Conservation (phyloP, 2,329 filamentous ascomycete species). For the Pseudogymnoascus sp. region DNA sequence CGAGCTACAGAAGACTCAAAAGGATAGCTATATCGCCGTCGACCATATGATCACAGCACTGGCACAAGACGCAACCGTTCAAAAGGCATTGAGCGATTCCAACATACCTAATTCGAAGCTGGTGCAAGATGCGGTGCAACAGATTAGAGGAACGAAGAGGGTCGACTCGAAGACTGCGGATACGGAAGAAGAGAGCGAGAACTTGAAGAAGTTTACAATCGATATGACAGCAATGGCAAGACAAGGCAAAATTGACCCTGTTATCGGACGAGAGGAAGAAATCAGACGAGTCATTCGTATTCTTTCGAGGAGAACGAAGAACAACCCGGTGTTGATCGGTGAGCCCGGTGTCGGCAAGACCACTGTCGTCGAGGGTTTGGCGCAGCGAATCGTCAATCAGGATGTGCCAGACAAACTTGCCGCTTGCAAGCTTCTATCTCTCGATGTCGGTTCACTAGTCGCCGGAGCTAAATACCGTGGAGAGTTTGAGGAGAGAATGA, state of each 20-base stretch:
- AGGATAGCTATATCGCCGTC: conserved; percentile 88
- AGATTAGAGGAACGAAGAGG: conserved; percentile 84
- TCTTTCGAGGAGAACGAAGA: conserved; percentile 88
- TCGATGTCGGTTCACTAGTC: conserved; percentile 91
- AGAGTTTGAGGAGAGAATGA: conserved; percentile 99
- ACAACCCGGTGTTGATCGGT: conserved; percentile 96
- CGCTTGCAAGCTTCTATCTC: conserved; percentile 84
- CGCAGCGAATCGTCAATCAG: conserved; percentile 89
- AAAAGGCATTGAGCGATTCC: conserved; percentile 69
- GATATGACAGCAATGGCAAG: conserved; percentile 96
- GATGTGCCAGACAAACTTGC: conserved; percentile 95
- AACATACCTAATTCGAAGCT: conserved; percentile 90
- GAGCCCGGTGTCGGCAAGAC: conserved; percentile 98
- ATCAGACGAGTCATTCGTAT: conserved; percentile 89
- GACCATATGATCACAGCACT: conserved; percentile 88
- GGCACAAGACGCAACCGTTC: conserved; percentile 69
- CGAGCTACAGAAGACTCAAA: conserved; percentile 94
- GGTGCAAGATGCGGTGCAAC: conserved; percentile 80
- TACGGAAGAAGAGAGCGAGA: conserved; percentile 86
- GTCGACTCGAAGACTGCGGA: conserved; percentile 97
- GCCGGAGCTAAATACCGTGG: conserved; percentile 97
- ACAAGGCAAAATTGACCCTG: conserved; percentile 95
- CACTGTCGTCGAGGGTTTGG: conserved; percentile 92
- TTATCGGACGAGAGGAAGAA: conserved; percentile 94
- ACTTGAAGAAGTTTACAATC: conserved; percentile 95